Evolutionary conservation across 495 filamentous ascomycete species (phyloP).

Genomic region (Talaromyces ruber): DNA sequence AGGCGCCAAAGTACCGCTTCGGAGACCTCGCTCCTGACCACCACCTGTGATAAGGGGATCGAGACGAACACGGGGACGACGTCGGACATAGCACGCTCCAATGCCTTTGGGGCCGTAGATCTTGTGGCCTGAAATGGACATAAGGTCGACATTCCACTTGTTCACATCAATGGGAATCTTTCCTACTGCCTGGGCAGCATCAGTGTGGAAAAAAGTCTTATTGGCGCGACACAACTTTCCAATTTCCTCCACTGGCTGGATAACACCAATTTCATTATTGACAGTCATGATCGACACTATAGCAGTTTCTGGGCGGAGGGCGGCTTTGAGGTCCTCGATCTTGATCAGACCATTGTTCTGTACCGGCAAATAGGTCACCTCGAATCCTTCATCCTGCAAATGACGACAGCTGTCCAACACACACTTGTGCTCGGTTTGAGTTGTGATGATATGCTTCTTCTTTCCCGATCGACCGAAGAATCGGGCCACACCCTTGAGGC

Average conservation of each 20-base stretch:
- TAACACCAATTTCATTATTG: conserved; percentile 98
- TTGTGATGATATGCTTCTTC: conserved; percentile 97
- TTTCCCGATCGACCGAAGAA: conserved; percentile 89
- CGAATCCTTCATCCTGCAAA: conserved; percentile 92
- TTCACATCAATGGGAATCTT: conserved; percentile 97
- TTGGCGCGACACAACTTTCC: conserved; percentile 83
- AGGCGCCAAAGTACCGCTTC: conserved; percentile 89
- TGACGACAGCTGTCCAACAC: conserved; percentile 94
- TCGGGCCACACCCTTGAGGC: conserved; percentile 91
- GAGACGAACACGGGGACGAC: conserved; percentile 83
- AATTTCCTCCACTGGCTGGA: conserved; percentile 91
- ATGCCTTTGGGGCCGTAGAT: conserved; percentile 98
- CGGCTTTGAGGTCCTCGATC: conserved; percentile 77
- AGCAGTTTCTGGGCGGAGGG: conserved; percentile 83
- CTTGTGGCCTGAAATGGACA: conserved; percentile 99
- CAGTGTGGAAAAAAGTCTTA: conserved; percentile 98
- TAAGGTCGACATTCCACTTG: conserved; percentile 91
- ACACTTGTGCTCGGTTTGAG: conserved; percentile 98
- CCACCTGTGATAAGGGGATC: conserved; percentile 95
- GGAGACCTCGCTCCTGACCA: conserved; percentile 88
- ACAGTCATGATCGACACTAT: conserved; percentile 97
- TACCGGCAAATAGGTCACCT: conserved; percentile 92
- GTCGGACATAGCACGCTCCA: conserved; percentile 89
- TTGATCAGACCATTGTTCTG: conserved; percentile 74
- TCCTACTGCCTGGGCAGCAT: conserved; percentile 90